phyloP scores from a whole-genome alignment of 1,284 basidiomycete genomes.

The Pisolithus thermaeus region DNA sequence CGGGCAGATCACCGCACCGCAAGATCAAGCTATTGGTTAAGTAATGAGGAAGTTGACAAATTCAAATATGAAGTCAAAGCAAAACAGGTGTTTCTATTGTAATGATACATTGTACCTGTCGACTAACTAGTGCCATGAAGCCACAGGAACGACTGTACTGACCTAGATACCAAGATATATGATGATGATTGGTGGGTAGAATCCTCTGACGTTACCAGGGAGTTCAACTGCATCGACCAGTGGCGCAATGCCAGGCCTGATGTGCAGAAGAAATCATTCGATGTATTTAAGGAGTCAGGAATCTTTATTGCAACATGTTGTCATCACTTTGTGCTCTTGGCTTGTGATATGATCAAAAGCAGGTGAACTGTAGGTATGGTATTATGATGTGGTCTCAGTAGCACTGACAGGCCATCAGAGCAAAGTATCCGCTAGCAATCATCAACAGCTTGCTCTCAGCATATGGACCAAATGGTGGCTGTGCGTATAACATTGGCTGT shows the following conservation, averaged over 20 bases:
- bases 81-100: no score
- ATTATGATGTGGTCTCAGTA: background rate
- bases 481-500: constrained; percentile 10
- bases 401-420: background rate
- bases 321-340: background rate
- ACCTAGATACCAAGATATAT: background rate
- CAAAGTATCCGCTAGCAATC: constrained; percentile 10
- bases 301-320: constrained; percentile 1
- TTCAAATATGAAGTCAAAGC: no score
- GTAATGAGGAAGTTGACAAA: no score
- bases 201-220: background rate
- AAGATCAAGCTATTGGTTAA: no score
- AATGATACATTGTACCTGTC: no score
- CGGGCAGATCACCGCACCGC: no score
- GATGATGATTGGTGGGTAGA: background rate
- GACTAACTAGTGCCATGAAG: no score
- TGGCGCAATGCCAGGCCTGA: background rate
- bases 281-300: background rate
- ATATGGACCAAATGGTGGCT: constrained; percentile 3
- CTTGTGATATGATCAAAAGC: constrained; percentile 13
- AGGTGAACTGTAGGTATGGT: constrained; percentile 5
- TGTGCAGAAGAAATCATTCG: background rate
- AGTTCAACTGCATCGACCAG: background rate
- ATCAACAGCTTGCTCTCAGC: background rate
- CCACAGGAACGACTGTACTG: no score